phyloP scores from a whole-genome alignment of 1,139 yeast species.

The Scheffersomyces illinoinensis region DNA sequence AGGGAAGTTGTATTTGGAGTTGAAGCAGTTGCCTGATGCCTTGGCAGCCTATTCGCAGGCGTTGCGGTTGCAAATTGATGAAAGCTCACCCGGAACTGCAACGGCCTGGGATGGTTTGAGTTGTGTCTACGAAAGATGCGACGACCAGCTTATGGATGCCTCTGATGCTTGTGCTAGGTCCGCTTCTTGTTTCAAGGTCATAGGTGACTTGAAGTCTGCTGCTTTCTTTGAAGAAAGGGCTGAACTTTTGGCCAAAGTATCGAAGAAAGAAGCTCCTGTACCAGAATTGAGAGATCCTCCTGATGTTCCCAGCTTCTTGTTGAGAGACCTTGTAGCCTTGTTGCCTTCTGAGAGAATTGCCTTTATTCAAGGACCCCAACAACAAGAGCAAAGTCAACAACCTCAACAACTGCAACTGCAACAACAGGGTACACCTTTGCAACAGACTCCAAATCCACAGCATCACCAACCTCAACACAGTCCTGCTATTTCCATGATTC shows the following conservation, averaged over 20 bases:
- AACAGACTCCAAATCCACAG: slow-evolving; percentile 8
- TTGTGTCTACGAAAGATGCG: slow-evolving; percentile 66
- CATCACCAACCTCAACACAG: slow-evolving; percentile 10
- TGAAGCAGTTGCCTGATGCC: slow-evolving; percentile 65
- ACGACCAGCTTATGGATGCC: slow-evolving; percentile 59
- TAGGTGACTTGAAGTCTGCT: slow-evolving; percentile 48
- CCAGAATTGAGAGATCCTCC: slow-evolving; percentile 51
- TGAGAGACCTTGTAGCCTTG: slow-evolving; percentile 50
- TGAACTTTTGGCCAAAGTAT: slow-evolving; percentile 38
- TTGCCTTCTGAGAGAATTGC: slow-evolving; percentile 44
- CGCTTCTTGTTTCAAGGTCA: slow-evolving; percentile 47
- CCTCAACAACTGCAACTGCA: slow-evolving; percentile 7
- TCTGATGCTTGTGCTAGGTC: slow-evolving; percentile 59
- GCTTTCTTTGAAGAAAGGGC: slow-evolving; percentile 45
- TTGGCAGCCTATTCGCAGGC: slow-evolving; percentile 70
- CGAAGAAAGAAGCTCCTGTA: slow-evolving; percentile 43
- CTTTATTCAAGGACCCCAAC: slow-evolving; percentile 28
- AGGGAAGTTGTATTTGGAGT: slow-evolving; percentile 58
- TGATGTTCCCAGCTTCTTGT: slow-evolving; percentile 46
- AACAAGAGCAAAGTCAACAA: slow-evolving; percentile 1
- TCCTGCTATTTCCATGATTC: slow-evolving; percentile 7
- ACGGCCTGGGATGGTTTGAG: slow-evolving; percentile 67
- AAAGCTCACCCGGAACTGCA: slow-evolving; percentile 51
- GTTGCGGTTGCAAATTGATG: slow-evolving; percentile 51
- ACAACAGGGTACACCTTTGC: slow-evolving; percentile 7